Base-by-base conservation (phyloP, 2,329 filamentous ascomycete genomes). In the Microcyclospora pomicola region DNA sequence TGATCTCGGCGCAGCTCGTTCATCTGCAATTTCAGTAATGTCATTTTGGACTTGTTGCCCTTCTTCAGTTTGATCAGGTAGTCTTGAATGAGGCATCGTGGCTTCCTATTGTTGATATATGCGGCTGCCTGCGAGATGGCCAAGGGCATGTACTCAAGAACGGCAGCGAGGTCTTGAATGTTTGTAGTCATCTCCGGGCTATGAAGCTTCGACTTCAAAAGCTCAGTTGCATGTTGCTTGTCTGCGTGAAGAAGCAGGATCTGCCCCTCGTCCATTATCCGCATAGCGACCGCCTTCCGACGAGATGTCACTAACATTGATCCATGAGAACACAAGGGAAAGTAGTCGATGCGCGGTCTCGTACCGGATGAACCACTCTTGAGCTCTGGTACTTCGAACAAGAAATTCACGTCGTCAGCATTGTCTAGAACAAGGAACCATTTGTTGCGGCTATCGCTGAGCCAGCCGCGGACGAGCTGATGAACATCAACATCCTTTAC, bases 11-110 rank as follows among this genome's bases (percentile, higher is more conserved):
- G 27, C 4, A 40, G 34, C 9, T 49, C 40, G 2, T n/a, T 11
- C 2, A 9, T 19, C 14, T 38, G 35, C 6, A 16, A 12, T 27
- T 37, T 27, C 3, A 44, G 39, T 9, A 36, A 27, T 11, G 31
- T 38, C 53, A 37, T 42, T 40, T 49, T 48, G 27, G 54, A 52
- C 32, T 41, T 28, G 13, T 62, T 53, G 43, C 51, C 59, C 31
- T 55, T 43, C 4, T 44, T 47, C 40, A 67, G 60, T 2, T 58
- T 40, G 3, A 52, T 36, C 2, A 68, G 39, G 38, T 71, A 71
- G 13, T 51, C 44, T n/a, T 45, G 31, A 1, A 62, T 41, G 0
- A 56, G 60, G 31, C 44, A 52, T 16, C 49, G 49, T 2, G 53
- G 54, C 9, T 35, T 38, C 30, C 49, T 44, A 32, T 44, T 16